Evolutionary conservation across 331 rosid genomes (phyloP), one percentile per base, ranked within the genome.

Genomic region (Malus hybrid): DNA sequence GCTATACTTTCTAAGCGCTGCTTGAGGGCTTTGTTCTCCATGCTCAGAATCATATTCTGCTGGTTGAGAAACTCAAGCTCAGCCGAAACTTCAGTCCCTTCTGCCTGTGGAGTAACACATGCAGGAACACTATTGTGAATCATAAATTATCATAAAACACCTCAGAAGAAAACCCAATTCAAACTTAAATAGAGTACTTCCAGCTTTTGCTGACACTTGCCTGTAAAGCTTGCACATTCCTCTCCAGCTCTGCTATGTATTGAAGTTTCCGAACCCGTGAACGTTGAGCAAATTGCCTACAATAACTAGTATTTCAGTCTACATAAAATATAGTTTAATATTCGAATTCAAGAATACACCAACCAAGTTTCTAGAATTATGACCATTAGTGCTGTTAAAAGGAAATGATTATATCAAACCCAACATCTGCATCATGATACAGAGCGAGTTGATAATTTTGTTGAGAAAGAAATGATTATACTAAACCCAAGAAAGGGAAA

Each of bases 51-150:
- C 46, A 93, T 85, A 83, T 82, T 83, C 80, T 88, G 98, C 83
- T 93, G 96, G 83, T 93, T 89, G 73, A 93, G 90, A 88, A 93
- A 91, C 75, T 91, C 94, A 84, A 91, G 93, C 87, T 91, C 97
- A 0, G 98, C 96, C 6, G 96, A 84, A 68, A 87, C 97, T 82
- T 82, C 93, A 82, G 90, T 79, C 77, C 98, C 98, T 85, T 87
- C 94, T 46, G 87, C 91, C 99, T 95, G 78, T 74, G 68, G 67
- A 81, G 78, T 67, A 77, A 69, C 29, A 86, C 28, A 78, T 14
- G 20, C 14, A 44, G 6, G 70, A 22, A 44, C 20, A 28, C n/a
- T 63, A 52, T 64, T 19, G 39, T 39, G 55, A 39, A 10, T 39
- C 5, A 20, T 20, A 16, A 6, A 1, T 36, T 26, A 44, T 29